Evolutionary conservation across 441 rosid genomes (phyloP), one percentile per base, ranked within the genome.

Genomic region (Eutrema salsugineum): DNA sequence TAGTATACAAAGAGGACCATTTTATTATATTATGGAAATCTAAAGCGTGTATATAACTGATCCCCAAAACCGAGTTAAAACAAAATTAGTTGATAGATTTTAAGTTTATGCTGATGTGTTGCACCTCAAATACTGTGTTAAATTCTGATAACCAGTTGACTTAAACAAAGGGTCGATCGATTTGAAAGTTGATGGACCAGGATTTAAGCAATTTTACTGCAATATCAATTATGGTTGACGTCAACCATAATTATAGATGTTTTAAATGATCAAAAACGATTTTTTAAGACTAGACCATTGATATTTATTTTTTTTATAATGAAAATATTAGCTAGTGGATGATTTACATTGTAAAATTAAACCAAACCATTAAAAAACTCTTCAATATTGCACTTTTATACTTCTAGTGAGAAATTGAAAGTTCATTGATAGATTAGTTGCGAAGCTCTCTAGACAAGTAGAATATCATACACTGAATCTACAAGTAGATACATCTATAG

Each of bases 1-100:
- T 56, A 58, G 54, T 32, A 66, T 36, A 57, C 33, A 59, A 54
- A 58, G 61, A 49, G 58, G 48, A 50, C 42, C 46, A 62, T 28
- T 58, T 33, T 15, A 32, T 33, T 66, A 49, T 55, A 11, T n/a
- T 44, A 20, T 6, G 20, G 7, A 42, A 38, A 30, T 58, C 44
- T 47, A 27, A 47, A 57, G 16, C 49, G 51, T 30, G 36, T 56
- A 49, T 50, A 28, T 66, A 43, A 60, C 57, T 60, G 40, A 74
- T 67, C 61, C 32, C 43, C 48, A 15, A 49, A 12, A 68, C 69
- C 63, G 16, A 56, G 39, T 53, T 16, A 59, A 49, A 5, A 48
- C 24, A 22, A 48, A 72, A 47, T 48, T 49, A 73, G 5, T 48
- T 72, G 17, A 43, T 71, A 27, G 15, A 10, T 56, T 62, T 60